These are phyloP conservation scores for Spiraea crenata DNA, from an alignment of 331 rosid species.

Conservation along the genomic window DNA sequence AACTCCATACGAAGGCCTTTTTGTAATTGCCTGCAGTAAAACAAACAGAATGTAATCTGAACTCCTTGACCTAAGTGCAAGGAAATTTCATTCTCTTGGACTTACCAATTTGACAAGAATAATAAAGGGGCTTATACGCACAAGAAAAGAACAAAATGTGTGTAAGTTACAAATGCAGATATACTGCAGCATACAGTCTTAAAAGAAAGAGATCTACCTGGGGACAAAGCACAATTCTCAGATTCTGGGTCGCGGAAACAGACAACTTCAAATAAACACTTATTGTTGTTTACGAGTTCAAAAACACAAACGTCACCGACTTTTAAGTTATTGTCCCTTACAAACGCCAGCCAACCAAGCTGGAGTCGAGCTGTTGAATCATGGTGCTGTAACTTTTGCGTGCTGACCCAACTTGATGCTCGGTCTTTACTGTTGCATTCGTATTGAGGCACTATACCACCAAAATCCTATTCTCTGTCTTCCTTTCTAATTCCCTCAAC, in stretches of 20 bases:
- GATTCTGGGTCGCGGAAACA: neutral
- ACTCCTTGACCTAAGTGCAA: neutral
- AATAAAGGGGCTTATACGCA: neutral
- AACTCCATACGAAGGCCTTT: neutral
- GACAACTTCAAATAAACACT: neutral
- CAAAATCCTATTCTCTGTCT: too few species aligned
- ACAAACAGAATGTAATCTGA: neutral
- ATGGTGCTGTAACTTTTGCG: too few species aligned
- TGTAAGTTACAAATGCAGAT: neutral
- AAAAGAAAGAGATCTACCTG: neutral
- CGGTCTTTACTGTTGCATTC: too few species aligned
- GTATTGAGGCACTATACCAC: too few species aligned
- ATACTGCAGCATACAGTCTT: neutral
- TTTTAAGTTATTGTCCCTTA: neutral
- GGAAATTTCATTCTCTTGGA: neutral
- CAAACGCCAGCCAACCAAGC: slow-evolving; percentile 23
- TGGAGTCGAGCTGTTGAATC: neutral
- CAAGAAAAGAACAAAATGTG: neutral
- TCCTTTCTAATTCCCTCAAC: too few species aligned
- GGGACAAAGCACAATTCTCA: neutral
- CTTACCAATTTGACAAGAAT: neutral
- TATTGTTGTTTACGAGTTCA: neutral
- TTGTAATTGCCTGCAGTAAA: neutral
- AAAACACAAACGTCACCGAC: neutral
- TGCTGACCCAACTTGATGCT: too few species aligned